Percentiles rank a stretch among this genome's conserved stretches.
These are phyloP conservation scores for Durotheca rogersii DNA, from an alignment of 495 filamentous ascomycete species.

Conservation along the genomic window DNA sequence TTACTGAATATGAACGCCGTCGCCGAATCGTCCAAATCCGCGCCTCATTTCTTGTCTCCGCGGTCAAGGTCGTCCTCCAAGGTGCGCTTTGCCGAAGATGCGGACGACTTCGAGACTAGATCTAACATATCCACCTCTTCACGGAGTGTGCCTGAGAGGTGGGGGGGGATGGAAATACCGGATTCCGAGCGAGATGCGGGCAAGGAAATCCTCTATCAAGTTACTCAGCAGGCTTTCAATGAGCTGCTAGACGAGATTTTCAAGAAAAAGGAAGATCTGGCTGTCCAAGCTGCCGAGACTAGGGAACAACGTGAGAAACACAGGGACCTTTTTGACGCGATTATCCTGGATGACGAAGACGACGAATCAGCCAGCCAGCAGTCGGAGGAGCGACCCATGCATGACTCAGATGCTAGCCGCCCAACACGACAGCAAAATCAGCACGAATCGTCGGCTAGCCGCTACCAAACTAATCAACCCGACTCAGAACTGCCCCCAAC, in stretches of 20 bases:
- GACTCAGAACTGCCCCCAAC: not conserved
- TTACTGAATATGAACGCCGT: constrained; percentile 42
- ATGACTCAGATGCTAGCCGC: constrained; percentile 15
- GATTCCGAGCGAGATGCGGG: constrained; percentile 79
- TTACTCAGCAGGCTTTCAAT: constrained; percentile 87
- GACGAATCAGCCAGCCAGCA: constrained; percentile 18
- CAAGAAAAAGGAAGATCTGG: constrained; percentile 72
- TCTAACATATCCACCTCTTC: constrained; percentile 82
- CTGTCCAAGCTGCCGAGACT: constrained; percentile 66
- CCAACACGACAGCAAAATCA: constrained; percentile 41
- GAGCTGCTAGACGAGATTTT: constrained; percentile 87
- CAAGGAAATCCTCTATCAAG: constrained; percentile 86
- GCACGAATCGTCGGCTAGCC: constrained; percentile 49
- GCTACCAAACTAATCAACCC: constrained; percentile 45
- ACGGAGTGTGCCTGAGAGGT: constrained; percentile 75
- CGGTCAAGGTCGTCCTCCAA: constrained; percentile 83
- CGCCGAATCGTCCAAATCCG: constrained; percentile 43
- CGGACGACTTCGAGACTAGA: constrained; percentile 67
- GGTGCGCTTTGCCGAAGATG: constrained; percentile 78
- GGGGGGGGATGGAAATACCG: constrained; percentile 80
- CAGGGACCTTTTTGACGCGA: constrained; percentile 46
- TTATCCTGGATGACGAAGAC: constrained; percentile 48
- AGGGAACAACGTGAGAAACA: constrained; percentile 60
- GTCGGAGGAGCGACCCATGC: constrained; percentile 6
- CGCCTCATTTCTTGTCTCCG: constrained; percentile 52